These are phyloP conservation scores for Amphirosellinia nigrospora DNA, from an alignment of 495 filamentous ascomycete species.

Conservation along the genomic window DNA sequence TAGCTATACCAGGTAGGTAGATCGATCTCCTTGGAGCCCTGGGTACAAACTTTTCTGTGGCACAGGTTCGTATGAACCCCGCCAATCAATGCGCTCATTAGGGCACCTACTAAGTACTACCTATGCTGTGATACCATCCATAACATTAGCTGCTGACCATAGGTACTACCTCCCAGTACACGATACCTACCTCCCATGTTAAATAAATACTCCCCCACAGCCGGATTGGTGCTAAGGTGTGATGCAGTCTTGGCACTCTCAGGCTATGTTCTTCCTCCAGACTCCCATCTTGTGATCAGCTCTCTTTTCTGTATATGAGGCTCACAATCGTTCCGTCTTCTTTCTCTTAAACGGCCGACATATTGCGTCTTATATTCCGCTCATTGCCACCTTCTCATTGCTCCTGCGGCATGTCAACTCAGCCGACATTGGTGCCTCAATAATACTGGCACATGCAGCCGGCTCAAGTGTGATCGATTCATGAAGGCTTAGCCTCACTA, in stretches of 20 bases:
- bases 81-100: background rate
- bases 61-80: background rate
- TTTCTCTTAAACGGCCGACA: background rate
- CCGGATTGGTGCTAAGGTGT: conserved; percentile 1
- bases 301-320: background rate
- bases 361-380: background rate
- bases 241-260: background rate
- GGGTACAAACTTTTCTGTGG: background rate
- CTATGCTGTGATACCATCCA: background rate
- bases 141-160: background rate
- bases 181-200: no score
- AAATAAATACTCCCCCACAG: no score
- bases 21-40: background rate
- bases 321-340: background rate
- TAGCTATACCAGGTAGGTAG: background rate
- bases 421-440: background rate
- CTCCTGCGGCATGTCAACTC: background rate
- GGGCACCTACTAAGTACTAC: no score
- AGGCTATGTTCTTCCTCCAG: background rate
- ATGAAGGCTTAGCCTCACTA: background rate
- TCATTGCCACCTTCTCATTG: background rate
- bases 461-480: background rate
- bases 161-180: background rate
- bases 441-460: conserved; percentile 3
- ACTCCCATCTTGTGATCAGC: background rate